These are phyloP conservation scores for Microcyclosporella mali DNA, from an alignment of 2,329 filamentous ascomycete genomes.

Conservation along the genomic window DNA sequence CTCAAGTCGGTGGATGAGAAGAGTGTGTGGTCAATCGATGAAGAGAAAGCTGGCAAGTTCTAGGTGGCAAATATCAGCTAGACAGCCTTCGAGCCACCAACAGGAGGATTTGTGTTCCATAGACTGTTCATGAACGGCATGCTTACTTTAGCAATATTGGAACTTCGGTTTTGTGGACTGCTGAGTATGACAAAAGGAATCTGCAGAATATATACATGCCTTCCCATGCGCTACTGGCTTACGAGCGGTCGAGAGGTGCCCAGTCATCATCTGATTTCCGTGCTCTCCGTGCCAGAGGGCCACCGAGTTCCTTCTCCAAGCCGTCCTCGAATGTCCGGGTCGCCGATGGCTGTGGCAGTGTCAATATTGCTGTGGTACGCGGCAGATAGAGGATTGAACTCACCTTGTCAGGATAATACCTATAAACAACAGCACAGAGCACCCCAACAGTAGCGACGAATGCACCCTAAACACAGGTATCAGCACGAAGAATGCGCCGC, in stretches of 20 bases:
- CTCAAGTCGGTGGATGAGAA: constrained; percentile 6
- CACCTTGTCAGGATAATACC: constrained; percentile 42
- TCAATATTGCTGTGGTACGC: constrained; percentile 1
- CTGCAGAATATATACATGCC: constrained; percentile 3
- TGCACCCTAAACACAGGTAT: constrained; percentile 26
- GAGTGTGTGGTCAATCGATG: neutral
- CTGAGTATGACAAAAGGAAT: constrained; percentile 2
- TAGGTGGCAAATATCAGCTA: neutral
- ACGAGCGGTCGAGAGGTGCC: constrained; percentile 14
- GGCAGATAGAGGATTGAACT: neutral
- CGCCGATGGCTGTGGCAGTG: constrained; percentile 29
- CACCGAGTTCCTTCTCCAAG: constrained; percentile 45
- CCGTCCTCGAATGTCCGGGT: constrained; percentile 44
- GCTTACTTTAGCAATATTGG: too few species aligned
- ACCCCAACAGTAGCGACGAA: constrained; percentile 39
- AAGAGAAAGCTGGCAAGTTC: neutral
- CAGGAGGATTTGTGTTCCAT: too few species aligned
- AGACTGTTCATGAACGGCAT: too few species aligned
- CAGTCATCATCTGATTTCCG: constrained; percentile 20
- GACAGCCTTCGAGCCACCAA: neutral
- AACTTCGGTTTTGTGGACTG: neutral
- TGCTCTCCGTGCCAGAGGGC: constrained; percentile 35
- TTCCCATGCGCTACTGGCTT: constrained; percentile 2
- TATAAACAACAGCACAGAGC: constrained; percentile 35
- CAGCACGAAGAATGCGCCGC: too few species aligned